Conservation (phyloP, 2,329 filamentous ascomycete genomes). For the Aspergillus fischeri region DNA sequence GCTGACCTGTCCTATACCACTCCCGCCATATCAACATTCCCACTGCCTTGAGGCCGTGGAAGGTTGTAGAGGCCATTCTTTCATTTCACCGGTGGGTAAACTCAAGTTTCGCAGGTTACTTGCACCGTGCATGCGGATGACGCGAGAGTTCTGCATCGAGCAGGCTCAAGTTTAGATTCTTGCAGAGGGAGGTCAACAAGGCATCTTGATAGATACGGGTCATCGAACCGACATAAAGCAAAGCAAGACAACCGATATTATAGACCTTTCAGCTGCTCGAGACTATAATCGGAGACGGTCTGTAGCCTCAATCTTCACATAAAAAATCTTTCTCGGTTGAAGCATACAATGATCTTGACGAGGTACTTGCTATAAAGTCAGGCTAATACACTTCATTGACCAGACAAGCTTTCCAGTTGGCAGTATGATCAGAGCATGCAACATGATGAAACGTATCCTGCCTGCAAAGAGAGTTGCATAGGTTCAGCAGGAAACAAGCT, state of each 20-base stretch:
- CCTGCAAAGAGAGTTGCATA: neutral
- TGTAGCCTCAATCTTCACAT: neutral
- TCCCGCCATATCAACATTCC: too few relatives aligned
- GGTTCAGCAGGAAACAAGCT: neutral
- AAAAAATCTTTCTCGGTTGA: neutral
- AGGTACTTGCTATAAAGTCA: neutral
- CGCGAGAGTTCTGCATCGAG: neutral
- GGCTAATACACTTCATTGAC: neutral
- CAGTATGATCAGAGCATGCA: neutral
- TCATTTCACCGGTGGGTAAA: too few relatives aligned
- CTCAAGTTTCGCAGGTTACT: too few relatives aligned
- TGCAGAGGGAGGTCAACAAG: neutral
- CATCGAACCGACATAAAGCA: neutral
- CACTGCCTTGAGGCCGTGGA: too few relatives aligned
- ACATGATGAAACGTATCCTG: neutral
- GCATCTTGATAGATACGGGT: neutral
- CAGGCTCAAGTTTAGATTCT: neutral
- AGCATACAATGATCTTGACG: neutral
- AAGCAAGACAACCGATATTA: neutral
- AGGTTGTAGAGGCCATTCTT: too few relatives aligned
- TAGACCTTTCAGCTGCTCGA: too few relatives aligned
- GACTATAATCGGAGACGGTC: too few relatives aligned
- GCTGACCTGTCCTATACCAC: too few relatives aligned
- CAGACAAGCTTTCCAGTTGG: neutral
- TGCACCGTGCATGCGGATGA: too few relatives aligned